Percentiles rank a stretch among this genome's conserved stretches.
Conservation (phyloP, 306 rosid genomes). For the Acmispon strigosus region DNA sequence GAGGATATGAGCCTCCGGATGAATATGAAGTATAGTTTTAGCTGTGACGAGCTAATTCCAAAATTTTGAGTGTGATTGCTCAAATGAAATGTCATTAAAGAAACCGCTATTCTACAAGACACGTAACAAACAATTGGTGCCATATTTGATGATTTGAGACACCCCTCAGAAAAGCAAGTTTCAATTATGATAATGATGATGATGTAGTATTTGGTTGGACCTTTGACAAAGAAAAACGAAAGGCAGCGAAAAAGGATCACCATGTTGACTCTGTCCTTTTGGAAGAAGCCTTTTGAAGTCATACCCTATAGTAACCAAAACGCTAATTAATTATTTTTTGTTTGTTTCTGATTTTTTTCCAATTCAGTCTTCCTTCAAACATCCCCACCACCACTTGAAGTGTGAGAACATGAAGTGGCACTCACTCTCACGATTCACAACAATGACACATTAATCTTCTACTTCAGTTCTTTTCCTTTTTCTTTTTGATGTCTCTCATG, state of each 20-base stretch:
- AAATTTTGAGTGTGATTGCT: too few species aligned
- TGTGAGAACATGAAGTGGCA: conserved; percentile 37
- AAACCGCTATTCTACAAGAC: neutral
- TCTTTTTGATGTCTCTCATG: neutral
- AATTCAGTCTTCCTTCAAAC: conserved; percentile 16
- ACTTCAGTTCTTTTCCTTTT: neutral
- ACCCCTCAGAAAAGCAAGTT: conserved; percentile 8
- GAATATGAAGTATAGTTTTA: too few species aligned
- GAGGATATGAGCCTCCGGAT: too few species aligned
- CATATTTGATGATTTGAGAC: conserved; percentile 27
- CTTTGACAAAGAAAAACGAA: conserved; percentile 21
- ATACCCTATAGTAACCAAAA: conserved; percentile 12
- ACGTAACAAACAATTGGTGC: conserved; percentile 22
- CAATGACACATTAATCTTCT: too few species aligned
- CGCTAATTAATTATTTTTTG: neutral
- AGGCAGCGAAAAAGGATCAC: conserved; percentile 29
- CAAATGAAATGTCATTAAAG: too few species aligned
- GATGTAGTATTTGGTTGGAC: conserved; percentile 31
- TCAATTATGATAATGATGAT: conserved; percentile 33
- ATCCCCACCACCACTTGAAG: conserved; percentile 36
- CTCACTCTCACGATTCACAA: conserved; percentile 35
- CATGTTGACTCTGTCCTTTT: conserved; percentile 43
- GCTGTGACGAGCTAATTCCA: too few species aligned
- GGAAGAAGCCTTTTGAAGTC: conserved; percentile 29
- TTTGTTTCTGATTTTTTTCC: too few species aligned